Evolutionary conservation across 2,329 filamentous ascomycete species (phyloP).

Genomic region (Gliomastix tumulicola): DNA sequence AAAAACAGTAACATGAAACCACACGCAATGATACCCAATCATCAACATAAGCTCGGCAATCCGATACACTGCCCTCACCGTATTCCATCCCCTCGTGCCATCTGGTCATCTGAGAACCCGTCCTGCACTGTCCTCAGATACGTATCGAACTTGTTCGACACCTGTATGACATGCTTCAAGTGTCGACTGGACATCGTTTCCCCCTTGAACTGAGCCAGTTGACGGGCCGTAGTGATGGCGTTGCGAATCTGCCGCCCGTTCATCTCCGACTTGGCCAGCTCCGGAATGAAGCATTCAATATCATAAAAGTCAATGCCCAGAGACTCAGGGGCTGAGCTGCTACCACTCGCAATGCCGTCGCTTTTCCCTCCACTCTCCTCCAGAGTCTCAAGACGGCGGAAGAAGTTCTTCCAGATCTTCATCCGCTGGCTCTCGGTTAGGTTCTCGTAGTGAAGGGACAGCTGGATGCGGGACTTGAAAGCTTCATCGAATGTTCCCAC

Average conservation of each 20-base stretch:
- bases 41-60: no score
- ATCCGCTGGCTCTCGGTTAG: constrained; percentile 11
- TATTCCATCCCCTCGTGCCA: no score
- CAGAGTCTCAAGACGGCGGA: constrained; percentile 5
- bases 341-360: background rate
- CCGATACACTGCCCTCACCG: no score
- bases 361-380: no score
- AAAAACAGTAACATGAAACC: no score
- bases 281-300: background rate
- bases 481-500: constrained; percentile 25
- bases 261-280: constrained; percentile 20
- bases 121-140: background rate
- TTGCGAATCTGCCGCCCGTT: constrained; percentile 37
- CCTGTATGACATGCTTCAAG: background rate
- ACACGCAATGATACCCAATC: no score
- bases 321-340: background rate
- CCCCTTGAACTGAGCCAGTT: constrained; percentile 7
- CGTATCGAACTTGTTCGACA: background rate
- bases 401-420: constrained; percentile 21
- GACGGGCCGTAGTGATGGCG: constrained; percentile 17
- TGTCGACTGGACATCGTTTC: background rate
- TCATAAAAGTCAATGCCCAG: background rate
- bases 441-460: constrained; percentile 21
- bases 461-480: constrained; percentile 25
- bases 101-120: background rate